Evolutionary conservation across 495 filamentous ascomycete species (phyloP).

Genomic region (Pseudoneurospora amorphoporcata): DNA sequence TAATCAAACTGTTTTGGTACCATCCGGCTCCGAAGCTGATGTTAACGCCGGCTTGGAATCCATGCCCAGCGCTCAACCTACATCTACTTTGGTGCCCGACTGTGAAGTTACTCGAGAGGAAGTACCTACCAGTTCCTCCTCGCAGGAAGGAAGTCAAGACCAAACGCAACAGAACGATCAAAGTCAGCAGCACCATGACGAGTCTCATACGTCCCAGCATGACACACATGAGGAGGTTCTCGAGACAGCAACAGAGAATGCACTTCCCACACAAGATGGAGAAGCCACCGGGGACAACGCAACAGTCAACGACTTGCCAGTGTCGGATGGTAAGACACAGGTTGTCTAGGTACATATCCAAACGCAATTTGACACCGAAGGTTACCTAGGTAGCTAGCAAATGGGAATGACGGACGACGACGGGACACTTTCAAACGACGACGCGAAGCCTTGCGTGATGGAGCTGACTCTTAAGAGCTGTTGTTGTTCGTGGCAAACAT

Average conservation of each 20-base stretch:
- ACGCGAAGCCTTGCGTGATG: too few relatives aligned
- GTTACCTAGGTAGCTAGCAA: too few relatives aligned
- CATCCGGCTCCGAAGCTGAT: not conserved
- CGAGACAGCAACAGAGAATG: not conserved
- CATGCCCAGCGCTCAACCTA: not conserved
- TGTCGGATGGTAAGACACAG: not conserved
- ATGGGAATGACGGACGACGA: too few relatives aligned
- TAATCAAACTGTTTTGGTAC: not conserved
- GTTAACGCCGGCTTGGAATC: not conserved
- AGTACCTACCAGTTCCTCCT: not conserved
- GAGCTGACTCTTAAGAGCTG: too few relatives aligned
- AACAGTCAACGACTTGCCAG: not conserved
- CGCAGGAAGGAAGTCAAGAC: not conserved
- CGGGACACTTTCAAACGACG: too few relatives aligned
- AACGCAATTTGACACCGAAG: too few relatives aligned
- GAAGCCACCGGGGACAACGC: not conserved
- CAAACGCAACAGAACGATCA: not conserved
- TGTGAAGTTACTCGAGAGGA: not conserved
- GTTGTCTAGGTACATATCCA: too few relatives aligned
- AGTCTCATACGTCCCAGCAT: not conserved
- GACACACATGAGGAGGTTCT: not conserved
- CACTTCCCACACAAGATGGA: not conserved
- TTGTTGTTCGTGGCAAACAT: too few relatives aligned
- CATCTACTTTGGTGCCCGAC: not conserved
- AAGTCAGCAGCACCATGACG: not conserved